These are phyloP conservation scores for Juncus inflexus DNA, from an alignment of 176 grass and related monocot genomes.

Conservation along the genomic window DNA sequence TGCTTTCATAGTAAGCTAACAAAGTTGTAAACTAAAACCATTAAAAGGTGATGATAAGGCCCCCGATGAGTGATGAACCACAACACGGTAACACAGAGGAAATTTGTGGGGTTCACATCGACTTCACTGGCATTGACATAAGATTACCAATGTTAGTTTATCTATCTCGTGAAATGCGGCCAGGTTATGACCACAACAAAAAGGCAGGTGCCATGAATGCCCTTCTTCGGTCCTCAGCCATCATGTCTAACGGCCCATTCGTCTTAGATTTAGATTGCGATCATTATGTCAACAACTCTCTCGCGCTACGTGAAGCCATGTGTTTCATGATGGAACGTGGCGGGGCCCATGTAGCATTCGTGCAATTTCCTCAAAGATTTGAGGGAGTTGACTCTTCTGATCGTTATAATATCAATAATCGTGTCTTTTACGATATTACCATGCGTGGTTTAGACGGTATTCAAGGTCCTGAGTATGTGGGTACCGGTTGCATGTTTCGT, in stretches of 20 bases:
- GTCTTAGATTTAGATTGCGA: slow-evolving; percentile 30
- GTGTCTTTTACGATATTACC: slow-evolving; percentile 24
- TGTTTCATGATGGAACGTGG: slow-evolving; percentile 31
- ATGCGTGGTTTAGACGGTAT: slow-evolving; percentile 26
- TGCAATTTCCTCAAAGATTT: slow-evolving; percentile 27
- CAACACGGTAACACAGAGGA: slow-evolving; percentile 21
- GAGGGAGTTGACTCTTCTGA: slow-evolving; percentile 28
- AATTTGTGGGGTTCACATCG: slow-evolving; percentile 5
- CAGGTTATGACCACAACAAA: slow-evolving; percentile 26
- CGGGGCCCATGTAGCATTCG: slow-evolving; percentile 20
- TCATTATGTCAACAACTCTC: slow-evolving; percentile 29
- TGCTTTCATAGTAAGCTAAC: slow-evolving; percentile 13
- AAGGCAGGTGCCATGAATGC: slow-evolving; percentile 27
- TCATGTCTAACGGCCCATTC: slow-evolving; percentile 30
- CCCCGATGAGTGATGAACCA: slow-evolving; percentile 2
- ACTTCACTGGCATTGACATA: slow-evolving; percentile 20
- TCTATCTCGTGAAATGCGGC: slow-evolving; percentile 25
- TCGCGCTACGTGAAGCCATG: slow-evolving; percentile 20
- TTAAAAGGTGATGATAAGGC: slow-evolving; percentile 26
- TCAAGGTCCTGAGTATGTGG: slow-evolving; percentile 28
- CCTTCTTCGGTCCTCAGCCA: slow-evolving; percentile 23
- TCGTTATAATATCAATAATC: slow-evolving; percentile 25
- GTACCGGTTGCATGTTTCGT: slow-evolving; percentile 30
- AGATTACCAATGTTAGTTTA: slow-evolving; percentile 24
- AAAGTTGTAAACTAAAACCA: slow-evolving; percentile 10